Percentiles rank a stretch among this genome's conserved stretches.
Conservation (phyloP, 768 basidiomycete genomes). For the Albatrellus ellisii region DNA sequence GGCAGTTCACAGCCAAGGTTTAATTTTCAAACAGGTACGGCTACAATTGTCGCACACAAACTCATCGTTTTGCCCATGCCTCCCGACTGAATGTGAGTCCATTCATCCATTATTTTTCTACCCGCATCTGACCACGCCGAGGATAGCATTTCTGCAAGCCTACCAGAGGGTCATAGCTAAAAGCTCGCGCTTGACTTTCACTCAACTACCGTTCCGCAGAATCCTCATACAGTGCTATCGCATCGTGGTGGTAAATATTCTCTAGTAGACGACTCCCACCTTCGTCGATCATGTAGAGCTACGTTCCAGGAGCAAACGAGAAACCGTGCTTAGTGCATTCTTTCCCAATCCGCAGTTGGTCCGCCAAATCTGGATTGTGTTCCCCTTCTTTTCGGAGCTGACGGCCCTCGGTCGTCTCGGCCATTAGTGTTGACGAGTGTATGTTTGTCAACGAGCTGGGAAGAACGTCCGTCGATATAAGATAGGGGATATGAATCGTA, state of each 20-base stretch:
- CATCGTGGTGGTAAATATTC: too few relatives aligned
- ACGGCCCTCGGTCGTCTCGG: constrained; percentile 38
- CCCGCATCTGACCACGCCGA: neutral
- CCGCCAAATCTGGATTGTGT: constrained; percentile 8
- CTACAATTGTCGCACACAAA: neutral
- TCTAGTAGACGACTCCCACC: too few relatives aligned
- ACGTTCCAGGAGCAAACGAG: too few relatives aligned
- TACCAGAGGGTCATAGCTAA: too few relatives aligned
- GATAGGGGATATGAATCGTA: constrained; percentile 2
- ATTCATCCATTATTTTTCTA: neutral
- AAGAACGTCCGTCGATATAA: constrained; percentile 12
- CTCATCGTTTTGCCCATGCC: neutral
- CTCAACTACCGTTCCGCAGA: too few relatives aligned
- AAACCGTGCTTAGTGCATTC: constrained; percentile 11
- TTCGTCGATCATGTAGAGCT: too few relatives aligned
- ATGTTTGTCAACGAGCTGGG: constrained; percentile 78
- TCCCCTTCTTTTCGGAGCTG: constrained; percentile 13
- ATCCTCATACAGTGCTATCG: too few relatives aligned
- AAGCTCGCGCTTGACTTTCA: too few relatives aligned
- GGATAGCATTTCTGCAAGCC: neutral
- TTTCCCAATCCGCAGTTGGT: constrained; percentile 16
- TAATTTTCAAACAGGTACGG: neutral
- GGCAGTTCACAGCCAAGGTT: neutral
- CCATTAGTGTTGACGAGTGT: constrained; percentile 39
- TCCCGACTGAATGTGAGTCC: neutral